Evolutionary conservation across 768 basidiomycete genomes (phyloP).

Genomic region (Neoboletus magnificus): DNA sequence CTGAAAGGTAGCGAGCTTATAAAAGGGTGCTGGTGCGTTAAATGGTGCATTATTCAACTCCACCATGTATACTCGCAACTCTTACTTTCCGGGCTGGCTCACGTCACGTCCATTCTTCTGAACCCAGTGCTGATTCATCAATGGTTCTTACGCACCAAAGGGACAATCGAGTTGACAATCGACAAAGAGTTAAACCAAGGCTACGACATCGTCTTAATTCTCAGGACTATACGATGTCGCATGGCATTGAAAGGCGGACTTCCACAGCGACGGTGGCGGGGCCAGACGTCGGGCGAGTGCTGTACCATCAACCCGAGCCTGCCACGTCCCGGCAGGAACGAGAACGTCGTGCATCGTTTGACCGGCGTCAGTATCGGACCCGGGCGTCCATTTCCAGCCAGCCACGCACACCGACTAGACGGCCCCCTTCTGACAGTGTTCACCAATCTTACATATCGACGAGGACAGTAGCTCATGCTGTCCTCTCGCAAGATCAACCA

Average conservation of each 20-base stretch:
- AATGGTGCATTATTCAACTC: background rate
- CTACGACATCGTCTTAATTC: background rate
- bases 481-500: background rate
- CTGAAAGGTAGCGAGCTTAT: background rate
- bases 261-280: background rate
- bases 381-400: background rate
- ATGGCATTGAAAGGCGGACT: background rate
- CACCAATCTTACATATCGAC: background rate
- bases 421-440: background rate
- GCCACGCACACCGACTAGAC: background rate
- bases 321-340: background rate
- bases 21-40: slow-evolving; percentile 1
- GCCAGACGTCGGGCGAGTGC: background rate
- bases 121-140: background rate
- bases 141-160: background rate
- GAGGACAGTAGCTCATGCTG: background rate
- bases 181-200: background rate
- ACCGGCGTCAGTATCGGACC: background rate
- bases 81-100: background rate
- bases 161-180: background rate
- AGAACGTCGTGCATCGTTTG: background rate
- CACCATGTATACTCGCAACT: slow-evolving; percentile 4
- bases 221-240: background rate
- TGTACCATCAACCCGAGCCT: background rate
- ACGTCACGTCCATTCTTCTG: slow-evolving; percentile 1